Base-by-base conservation (phyloP, 1,284 basidiomycete species). In the Crucibulum parvulum region DNA sequence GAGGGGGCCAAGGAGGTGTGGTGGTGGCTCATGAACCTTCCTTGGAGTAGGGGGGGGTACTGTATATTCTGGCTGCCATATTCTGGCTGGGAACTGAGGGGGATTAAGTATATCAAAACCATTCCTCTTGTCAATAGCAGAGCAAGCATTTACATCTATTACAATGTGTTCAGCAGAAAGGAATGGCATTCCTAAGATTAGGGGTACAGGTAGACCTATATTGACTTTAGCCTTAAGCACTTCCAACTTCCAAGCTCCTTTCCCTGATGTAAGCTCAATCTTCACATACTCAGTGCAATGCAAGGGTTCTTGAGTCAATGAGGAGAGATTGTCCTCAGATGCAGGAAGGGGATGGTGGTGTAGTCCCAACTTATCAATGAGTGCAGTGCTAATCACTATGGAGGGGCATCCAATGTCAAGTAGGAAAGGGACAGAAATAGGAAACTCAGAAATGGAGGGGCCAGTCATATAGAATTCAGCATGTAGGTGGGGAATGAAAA, bases 171-270 rank as follows among this genome's bases (percentile, higher is more conserved):
- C 64, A 10, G 56, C 43, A 6, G 50, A 4, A 7, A 72, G 57
- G 47, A 70, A 72, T 43, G 69, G 69, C 7, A 66, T 56, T 53
- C 71, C 69, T 10, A 72, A 57, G 16, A 72, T 58, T 7, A 71
- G 37, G 6, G 58, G 60, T 50, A 63, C 55, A 61, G 57, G 59
- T 6, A 69, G 50, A 11, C 55, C 55, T 6, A 45, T 53, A 36
- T 56, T 57, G 16, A 69, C 47, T 15, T 67, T 62, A 37, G 63
- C 61, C 18, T 52, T 15, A 51, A 62, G 48, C 10, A 51, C 38
- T 11, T 39, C 34, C 2, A 65, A 69, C 16, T 16, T 57, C 68
- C 68, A 71, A 35, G 11, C 45, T 13, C 66, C 61, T 2, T 63
- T 56, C 56, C 48, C 55, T 7, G 55, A 58, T 41, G 56, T 53